Base-by-base conservation (phyloP, 345 rosid species). In the Eutrema japonicum region DNA sequence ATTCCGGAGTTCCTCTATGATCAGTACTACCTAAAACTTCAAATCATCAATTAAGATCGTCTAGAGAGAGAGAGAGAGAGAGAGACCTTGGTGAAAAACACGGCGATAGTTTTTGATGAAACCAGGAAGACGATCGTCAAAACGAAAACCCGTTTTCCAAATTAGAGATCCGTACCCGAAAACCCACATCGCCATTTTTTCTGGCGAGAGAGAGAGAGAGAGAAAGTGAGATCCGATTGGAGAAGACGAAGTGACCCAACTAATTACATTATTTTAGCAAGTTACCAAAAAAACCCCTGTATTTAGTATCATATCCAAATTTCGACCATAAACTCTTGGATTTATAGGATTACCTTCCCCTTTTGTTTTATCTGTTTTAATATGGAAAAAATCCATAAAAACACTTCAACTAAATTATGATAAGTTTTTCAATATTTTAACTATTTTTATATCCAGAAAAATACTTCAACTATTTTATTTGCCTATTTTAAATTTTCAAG, bases 141-240 rank as follows among this genome's bases (percentile, higher is more conserved):
- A 83, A 40, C 78, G 77, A 52, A 91, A 89, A 40, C 96, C 96
- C 4, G 92, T 80, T 80, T 93, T 89, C 97, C 98, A 93, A 16
- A 87, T 89, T 3, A 91, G 76, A 80, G 96, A 88, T 27, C 97
- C 94, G 63, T 88, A 89, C 58, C 94, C 97, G 68, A 93, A 93
- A 32, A 86, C 93, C 96, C 97, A 91, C 86, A 86, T 88, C 89
- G 51, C 89, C 92, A 84, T 88, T 83, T 72, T 64, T 2, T 36
- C 50, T 16, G 51, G 18, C 18, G 43, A 63, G 69, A 30, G 9
- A 29, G 71, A 47, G 10, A 18, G 22, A 63, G 10, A 14, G 42
- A 62, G 22, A 33, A 5, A 27, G 33, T 22, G 64, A 29, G 70
- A 47, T 36, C 48, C 36, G 18, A 73, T 67, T 58, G 68, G 71